Evolutionary conservation across 2,329 filamentous ascomycete genomes (phyloP).

Genomic region (Ilyonectria robusta): DNA sequence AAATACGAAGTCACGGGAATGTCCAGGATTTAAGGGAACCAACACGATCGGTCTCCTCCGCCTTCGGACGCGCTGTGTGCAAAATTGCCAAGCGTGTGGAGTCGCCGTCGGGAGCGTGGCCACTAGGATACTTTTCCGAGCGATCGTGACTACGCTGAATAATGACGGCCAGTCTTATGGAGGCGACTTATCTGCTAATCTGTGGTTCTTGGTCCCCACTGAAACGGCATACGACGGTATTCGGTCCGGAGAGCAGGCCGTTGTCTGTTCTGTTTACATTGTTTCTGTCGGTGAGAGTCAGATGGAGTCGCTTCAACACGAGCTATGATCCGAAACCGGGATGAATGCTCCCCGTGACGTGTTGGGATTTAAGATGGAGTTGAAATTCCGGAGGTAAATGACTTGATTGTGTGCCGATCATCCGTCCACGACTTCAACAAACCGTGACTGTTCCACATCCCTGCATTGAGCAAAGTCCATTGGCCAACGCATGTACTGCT

Average conservation of each 20-base stretch:
- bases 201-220: not conserved
- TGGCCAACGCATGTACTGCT: constrained; percentile 29
- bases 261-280: too few species aligned
- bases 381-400: too few species aligned
- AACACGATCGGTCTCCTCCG: constrained; percentile 9
- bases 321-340: not conserved
- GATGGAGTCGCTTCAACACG: not conserved
- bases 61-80: constrained; percentile 20
- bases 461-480: constrained; percentile 7
- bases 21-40: constrained; percentile 29
- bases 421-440: not conserved
- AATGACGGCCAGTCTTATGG: constrained; percentile 12
- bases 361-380: not conserved
- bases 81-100: constrained; percentile 19
- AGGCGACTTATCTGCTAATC: constrained; percentile 6
- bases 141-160: constrained; percentile 25
- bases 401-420: not conserved
- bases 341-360: not conserved
- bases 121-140: constrained; percentile 31
- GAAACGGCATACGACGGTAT: not conserved
- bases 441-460: not conserved
- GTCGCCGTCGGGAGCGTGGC: constrained; percentile 11
- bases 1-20: constrained; percentile 19
- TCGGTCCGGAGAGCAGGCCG: not conserved
- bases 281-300: not conserved